Percentiles rank a stretch among this genome's conserved stretches.
Evolutionary conservation across 148 eudicot species (phyloP).

Genomic region (Tetragonia tetragonoides): DNA sequence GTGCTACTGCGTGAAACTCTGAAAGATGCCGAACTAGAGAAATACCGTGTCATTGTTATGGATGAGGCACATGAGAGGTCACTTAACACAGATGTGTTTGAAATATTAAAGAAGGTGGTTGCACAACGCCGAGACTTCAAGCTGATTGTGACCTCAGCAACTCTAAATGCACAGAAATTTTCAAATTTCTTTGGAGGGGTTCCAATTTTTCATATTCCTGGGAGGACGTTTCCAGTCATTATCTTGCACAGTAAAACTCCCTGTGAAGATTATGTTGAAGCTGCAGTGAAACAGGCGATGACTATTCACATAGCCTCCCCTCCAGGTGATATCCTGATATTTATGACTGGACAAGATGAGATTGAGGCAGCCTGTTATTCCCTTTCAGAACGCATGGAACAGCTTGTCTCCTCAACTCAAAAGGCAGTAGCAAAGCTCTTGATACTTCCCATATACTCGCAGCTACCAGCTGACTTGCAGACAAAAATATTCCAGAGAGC

Average conservation of each 20-base stretch:
- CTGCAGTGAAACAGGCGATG: constrained; percentile 95
- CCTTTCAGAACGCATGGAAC: constrained; percentile 92
- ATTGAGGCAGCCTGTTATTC: constrained; percentile 91
- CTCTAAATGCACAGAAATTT: constrained; percentile 87
- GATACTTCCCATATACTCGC: constrained; percentile 92
- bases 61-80: constrained; percentile 99
- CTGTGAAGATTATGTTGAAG: constrained; percentile 97
- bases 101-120: constrained; percentile 94
- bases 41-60: constrained; percentile 89
- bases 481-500: constrained; percentile 93
- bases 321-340: constrained; percentile 86
- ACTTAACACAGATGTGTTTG: constrained; percentile 91
- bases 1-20: constrained; percentile 91
- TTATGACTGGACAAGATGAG: constrained; percentile 99
- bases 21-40: constrained; percentile 91
- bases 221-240: constrained; percentile 88
- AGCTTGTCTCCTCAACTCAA: constrained; percentile 59
- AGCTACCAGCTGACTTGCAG: constrained; percentile 95
- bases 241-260: constrained; percentile 82
- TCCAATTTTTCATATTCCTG: constrained; percentile 90
- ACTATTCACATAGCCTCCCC: constrained; percentile 80
- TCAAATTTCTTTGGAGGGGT: constrained; percentile 96
- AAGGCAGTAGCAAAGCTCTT: constrained; percentile 72
- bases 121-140: constrained; percentile 94
- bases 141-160: constrained; percentile 96